phyloP scores from a whole-genome alignment of 768 basidiomycete genomes.

The Tricholoma hemisulphureum region DNA sequence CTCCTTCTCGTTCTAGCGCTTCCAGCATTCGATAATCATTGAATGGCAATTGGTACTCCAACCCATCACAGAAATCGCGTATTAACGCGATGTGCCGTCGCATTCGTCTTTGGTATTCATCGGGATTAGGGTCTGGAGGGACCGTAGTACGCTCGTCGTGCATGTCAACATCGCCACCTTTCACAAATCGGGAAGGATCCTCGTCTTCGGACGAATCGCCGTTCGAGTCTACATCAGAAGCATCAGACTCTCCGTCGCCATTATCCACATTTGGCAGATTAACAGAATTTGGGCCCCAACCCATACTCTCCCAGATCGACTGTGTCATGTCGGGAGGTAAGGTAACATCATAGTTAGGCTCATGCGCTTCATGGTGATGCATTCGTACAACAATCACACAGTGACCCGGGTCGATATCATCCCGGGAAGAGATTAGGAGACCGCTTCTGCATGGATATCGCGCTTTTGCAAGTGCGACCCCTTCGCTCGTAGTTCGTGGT shows the following conservation, averaged over 20 bases:
- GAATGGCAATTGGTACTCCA: constrained; percentile 48
- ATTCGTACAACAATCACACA: constrained; percentile 40
- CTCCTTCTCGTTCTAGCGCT: constrained; percentile 41
- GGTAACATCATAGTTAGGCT: constrained; percentile 41
- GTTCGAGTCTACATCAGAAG: constrained; percentile 9
- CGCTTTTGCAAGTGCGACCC: constrained; percentile 38
- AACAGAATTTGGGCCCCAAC: constrained; percentile 16
- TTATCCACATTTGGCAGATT: background rate
- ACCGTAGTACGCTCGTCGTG: background rate
- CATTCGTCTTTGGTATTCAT: constrained; percentile 37
- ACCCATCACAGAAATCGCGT: constrained; percentile 43
- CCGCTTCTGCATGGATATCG: constrained; percentile 46
- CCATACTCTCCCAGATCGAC: constrained; percentile 33
- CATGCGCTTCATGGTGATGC: constrained; percentile 44
- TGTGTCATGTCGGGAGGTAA: constrained; percentile 38
- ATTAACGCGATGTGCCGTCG: constrained; percentile 41
- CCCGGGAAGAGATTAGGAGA: constrained; percentile 45
- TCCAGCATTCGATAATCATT: constrained; percentile 44
- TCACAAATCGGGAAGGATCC: constrained; percentile 1
- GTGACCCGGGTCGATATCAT: constrained; percentile 20
- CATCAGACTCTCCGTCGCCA: background rate
- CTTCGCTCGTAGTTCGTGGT: constrained; percentile 36
- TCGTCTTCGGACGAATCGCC: constrained; percentile 2
- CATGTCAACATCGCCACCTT: background rate
- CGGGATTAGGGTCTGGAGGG: constrained; percentile 13